Evolutionary conservation across 2,329 filamentous ascomycete genomes (phyloP), one percentile per base, ranked within the genome.

Genomic region (Sarocladium kiliense): DNA sequence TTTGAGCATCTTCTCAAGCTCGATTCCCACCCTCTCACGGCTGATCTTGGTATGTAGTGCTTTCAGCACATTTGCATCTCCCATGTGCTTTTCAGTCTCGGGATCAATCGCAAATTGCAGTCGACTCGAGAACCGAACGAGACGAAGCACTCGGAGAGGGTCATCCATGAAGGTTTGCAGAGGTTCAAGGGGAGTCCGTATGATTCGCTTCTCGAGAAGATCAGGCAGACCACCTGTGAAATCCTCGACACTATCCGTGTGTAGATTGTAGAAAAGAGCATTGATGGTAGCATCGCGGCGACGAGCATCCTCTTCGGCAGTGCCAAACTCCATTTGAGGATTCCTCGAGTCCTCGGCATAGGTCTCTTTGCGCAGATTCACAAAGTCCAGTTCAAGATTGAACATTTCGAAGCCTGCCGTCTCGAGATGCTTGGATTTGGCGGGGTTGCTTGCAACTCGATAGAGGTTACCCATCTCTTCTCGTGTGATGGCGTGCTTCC

Each of bases 361-460:
- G 1, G 87, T 92, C 73, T 97, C 94, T 66, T 91, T 95, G 45
- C 93, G 82, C 47, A 97, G 76, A 67, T 97, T 99, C 63, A 99
- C 94, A 65, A 99, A 86, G 67, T 99, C 93, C 49, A 97, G 81
- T 65, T 97, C 93, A 50, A 95, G 79, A 1, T 88, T 91, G 64
- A 96, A 86, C 56, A 97, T 85, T 60, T 80, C 88, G 23, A 89
- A 91, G 10, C 91, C 96, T 50, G 91, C 89, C 0, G 93, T 97
- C 71, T 96, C 93, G 14, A 97, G 81, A 67, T 97, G 90, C 73
- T 97, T 97, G 19, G 91, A 96, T 73, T 96, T 97, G 65, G 97
- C 91, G 1, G 92, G 93, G 68, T 97, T 97, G 56, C 87, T 87
- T 54, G 88, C 87, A 61, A 97, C 93, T 69, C 91, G 95, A 77